phyloP scores from a whole-genome alignment of 108 stramenopile genomes.

The Seminavis robusta region DNA sequence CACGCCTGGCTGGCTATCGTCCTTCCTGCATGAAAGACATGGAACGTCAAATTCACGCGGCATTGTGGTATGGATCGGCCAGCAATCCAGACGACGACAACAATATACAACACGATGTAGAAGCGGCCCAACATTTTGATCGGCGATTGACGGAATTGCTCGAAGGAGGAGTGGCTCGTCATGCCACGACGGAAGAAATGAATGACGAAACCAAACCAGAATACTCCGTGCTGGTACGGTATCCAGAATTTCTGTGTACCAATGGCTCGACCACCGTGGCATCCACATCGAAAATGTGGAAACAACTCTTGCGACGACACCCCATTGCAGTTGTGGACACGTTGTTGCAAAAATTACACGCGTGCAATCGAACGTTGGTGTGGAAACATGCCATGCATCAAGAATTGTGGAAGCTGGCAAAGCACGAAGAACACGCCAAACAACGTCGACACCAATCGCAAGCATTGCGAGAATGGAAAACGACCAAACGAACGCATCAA shows the following conservation, averaged over 20 bases:
- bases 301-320: slow-evolving; percentile 61
- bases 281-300: slow-evolving; percentile 50
- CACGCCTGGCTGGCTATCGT: slow-evolving; percentile 24
- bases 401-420: slow-evolving; percentile 14
- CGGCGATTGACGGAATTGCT: slow-evolving; percentile 27
- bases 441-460: not conserved
- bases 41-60: slow-evolving; percentile 5
- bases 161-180: slow-evolving; percentile 17
- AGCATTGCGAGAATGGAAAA: slow-evolving; percentile 21
- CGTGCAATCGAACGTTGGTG: slow-evolving; percentile 12
- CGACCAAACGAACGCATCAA: slow-evolving; percentile 13
- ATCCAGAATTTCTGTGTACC: not conserved
- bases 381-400: slow-evolving; percentile 32
- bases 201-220: not conserved
- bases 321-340: slow-evolving; percentile 26
- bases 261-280: not conserved
- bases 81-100: slow-evolving; percentile 1
- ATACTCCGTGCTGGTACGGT: not conserved
- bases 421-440: slow-evolving; percentile 11
- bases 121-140: slow-evolving; percentile 29
- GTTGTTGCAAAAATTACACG: slow-evolving; percentile 18
- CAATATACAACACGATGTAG: not conserved
- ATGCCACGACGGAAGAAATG: not conserved
- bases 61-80: slow-evolving; percentile 4
- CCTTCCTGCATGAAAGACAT: slow-evolving; percentile 17